Conservation (phyloP, 2,329 filamentous ascomycete genomes). For the Hyphodiscus sp. region DNA sequence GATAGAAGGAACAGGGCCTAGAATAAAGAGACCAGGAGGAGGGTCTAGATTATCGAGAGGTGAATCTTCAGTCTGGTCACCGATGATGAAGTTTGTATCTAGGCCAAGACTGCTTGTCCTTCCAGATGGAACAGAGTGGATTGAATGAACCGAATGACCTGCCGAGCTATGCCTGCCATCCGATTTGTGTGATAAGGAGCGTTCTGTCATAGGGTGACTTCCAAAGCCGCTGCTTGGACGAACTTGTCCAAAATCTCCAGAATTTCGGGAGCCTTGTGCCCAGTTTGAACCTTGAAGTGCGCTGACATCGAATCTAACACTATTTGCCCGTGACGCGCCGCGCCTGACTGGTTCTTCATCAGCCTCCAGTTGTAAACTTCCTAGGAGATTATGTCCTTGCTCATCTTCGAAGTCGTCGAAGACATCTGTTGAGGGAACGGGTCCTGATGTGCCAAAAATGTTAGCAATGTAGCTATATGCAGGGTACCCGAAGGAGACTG, state of each 20-base stretch:
- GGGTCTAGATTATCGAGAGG: slow-evolving; percentile 67
- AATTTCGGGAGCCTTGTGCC: slow-evolving; percentile 75
- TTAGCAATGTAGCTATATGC: slow-evolving; percentile 9
- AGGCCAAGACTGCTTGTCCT: slow-evolving; percentile 84
- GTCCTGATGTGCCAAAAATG: slow-evolving; percentile 46
- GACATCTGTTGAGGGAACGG: slow-evolving; percentile 73
- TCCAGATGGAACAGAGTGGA: slow-evolving; percentile 67
- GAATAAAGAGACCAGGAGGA: slow-evolving; percentile 75
- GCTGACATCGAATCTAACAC: slow-evolving; percentile 95
- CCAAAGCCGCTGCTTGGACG: slow-evolving; percentile 76
- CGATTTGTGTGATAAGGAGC: slow-evolving; percentile 89
- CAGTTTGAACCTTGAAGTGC: slow-evolving; percentile 83
- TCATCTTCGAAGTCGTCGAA: slow-evolving; percentile 86
- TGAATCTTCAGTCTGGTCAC: slow-evolving; percentile 59
- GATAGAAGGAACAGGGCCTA: slow-evolving; percentile 87
- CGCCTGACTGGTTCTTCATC: slow-evolving; percentile 82
- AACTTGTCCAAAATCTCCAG: slow-evolving; percentile 71
- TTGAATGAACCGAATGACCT: slow-evolving; percentile 69
- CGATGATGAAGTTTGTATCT: slow-evolving; percentile 62
- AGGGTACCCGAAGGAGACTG: slow-evolving; percentile 29
- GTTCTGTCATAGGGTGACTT: slow-evolving; percentile 76
- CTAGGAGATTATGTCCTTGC: slow-evolving; percentile 71
- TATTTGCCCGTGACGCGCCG: slow-evolving; percentile 89
- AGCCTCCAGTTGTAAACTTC: slow-evolving; percentile 75
- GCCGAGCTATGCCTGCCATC: slow-evolving; percentile 91